These are phyloP conservation scores for Thielaviopsis populi DNA, from an alignment of 2,329 filamentous ascomycete genomes.

Conservation along the genomic window DNA sequence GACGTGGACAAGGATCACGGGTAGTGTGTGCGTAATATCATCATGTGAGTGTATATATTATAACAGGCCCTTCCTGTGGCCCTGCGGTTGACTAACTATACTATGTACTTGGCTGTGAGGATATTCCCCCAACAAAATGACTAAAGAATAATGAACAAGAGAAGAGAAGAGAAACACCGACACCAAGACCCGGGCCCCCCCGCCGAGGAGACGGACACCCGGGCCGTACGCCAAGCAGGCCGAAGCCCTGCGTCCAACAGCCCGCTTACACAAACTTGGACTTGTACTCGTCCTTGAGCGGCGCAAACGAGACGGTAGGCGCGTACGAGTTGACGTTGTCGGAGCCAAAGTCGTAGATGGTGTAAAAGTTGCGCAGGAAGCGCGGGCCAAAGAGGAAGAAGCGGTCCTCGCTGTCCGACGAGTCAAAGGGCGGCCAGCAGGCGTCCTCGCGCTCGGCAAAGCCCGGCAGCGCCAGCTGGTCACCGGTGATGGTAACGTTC, in stretches of 20 bases:
- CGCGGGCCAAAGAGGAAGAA: constrained; percentile 23
- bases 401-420: constrained; percentile 18
- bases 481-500: constrained; percentile 23
- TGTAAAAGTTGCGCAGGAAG: constrained; percentile 24
- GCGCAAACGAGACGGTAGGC: constrained; percentile 20
- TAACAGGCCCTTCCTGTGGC: background rate
- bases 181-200: too few species aligned
- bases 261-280: constrained; percentile 6
- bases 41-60: background rate
- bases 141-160: background rate
- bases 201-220: too few species aligned
- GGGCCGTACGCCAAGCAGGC: too few species aligned
- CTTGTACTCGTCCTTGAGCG: constrained; percentile 19
- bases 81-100: background rate
- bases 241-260: too few species aligned
- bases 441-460: constrained; percentile 24
- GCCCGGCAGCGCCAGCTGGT: constrained; percentile 23
- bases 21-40: background rate
- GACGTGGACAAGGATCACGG: too few species aligned
- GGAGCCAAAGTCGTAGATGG: constrained; percentile 24
- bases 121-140: background rate
- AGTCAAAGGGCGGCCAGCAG: constrained; percentile 26
- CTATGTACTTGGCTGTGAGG: background rate
- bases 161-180: background rate
- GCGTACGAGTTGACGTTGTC: constrained; percentile 9